Conservation (phyloP, 495 filamentous ascomycete genomes). For the Xylaria telfairii region DNA sequence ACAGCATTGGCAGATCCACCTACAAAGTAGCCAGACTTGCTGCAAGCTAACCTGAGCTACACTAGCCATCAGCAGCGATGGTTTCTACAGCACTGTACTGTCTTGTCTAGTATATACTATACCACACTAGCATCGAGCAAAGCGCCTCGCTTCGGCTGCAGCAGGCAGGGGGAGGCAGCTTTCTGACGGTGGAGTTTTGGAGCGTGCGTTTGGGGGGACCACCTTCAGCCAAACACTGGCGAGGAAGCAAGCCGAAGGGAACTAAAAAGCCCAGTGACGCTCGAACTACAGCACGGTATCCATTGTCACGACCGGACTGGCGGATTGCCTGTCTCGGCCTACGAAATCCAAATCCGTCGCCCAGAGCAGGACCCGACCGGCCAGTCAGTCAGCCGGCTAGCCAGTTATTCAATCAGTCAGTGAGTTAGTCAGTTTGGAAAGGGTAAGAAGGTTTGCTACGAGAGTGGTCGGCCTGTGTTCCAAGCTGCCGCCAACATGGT, state of each 20-base stretch:
- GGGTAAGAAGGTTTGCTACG: too few relatives aligned
- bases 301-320: slow-evolving; percentile 8
- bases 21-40: background rate
- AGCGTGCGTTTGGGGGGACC: slow-evolving; percentile 5
- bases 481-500: too few relatives aligned
- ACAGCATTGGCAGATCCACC: background rate
- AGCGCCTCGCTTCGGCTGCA: slow-evolving; percentile 19
- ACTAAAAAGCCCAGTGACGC: background rate
- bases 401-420: too few relatives aligned
- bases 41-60: background rate
- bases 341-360: slow-evolving; percentile 19
- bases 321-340: slow-evolving; percentile 25
- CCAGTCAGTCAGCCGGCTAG: too few relatives aligned
- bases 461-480: too few relatives aligned
- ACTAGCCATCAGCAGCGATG: too few relatives aligned
- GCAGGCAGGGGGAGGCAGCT: background rate
- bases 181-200: slow-evolving; percentile 7
- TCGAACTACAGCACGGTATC: slow-evolving; percentile 12
- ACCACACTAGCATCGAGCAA: too few relatives aligned
- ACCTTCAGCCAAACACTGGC: slow-evolving; percentile 2
- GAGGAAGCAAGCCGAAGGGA: background rate
- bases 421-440: too few relatives aligned
- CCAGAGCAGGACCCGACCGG: slow-evolving; percentile 4
- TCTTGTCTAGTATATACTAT: background rate
- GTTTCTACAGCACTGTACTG: too few relatives aligned